Conservation (phyloP, 2,329 filamentous ascomycete species). For the Trichoderma citrinoviride region DNA sequence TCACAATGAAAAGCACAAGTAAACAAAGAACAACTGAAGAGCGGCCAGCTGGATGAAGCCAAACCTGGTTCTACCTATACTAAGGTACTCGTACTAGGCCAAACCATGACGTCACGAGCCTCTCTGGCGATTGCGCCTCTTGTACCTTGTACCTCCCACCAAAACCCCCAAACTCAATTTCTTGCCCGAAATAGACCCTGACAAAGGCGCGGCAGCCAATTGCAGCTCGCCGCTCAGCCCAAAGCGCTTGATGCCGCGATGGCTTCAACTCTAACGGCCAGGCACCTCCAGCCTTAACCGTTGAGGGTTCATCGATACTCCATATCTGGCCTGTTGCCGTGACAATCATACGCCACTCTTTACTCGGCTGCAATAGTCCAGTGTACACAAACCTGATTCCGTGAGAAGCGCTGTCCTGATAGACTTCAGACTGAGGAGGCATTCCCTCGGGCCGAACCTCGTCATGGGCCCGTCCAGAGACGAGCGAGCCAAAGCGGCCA, state of each 20-base stretch:
- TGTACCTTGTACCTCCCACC: no score
- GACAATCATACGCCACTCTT: neutral
- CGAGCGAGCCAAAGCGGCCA: slow-evolving; percentile 54
- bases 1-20: neutral
- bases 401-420: no score
- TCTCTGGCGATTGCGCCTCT: neutral
- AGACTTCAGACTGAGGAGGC: neutral
- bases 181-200: neutral
- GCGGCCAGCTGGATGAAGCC: no score
- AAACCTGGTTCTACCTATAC: no score
- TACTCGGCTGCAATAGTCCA: neutral
- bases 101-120: slow-evolving; percentile 10
- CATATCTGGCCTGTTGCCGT: neutral
- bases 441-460: no score
- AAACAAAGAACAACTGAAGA: neutral
- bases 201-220: neutral
- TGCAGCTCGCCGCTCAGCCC: neutral
- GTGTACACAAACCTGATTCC: neutral
- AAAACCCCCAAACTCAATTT: no score
- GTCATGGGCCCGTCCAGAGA: slow-evolving; percentile 21
- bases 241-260: neutral
- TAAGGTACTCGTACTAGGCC: no score
- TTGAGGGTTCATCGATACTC: neutral
- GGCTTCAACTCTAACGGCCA: neutral
- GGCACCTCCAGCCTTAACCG: neutral